Base-by-base conservation (phyloP, 2,329 filamentous ascomycete genomes). In the Elsinoe fawcettii region DNA sequence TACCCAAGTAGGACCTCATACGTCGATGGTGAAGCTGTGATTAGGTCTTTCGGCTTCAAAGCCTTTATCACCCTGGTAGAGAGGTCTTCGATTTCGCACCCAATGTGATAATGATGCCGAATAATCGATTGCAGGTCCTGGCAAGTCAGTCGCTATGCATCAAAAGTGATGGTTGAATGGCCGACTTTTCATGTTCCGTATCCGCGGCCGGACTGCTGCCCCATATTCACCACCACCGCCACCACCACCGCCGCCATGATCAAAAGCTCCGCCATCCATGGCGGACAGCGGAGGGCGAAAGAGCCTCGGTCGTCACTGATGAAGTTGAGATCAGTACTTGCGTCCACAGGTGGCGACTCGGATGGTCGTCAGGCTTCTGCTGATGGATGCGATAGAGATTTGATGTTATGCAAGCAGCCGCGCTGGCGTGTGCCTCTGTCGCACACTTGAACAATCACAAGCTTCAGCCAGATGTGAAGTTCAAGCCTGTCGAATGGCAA, bases 111-210 rank as follows among this genome's bases (percentile, higher is more conserved):
- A 82, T 8, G 90, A 93, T 22, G 91, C 86, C 66, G 90, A 87
- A 79, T 96, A 96, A 72, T 96, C 91, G 44, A 91, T 96, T 12
- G 95, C 89, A 44, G 90, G 87, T 62, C 90, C 90, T 95, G 61
- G 56, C 6, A 39, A n/a, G 32, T 53, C 32, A 53, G 30, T 16
- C 41, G 34, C 22, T 7, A 1, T 63, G 22, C 30, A 20, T 37
- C 16, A 8, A 23, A 5, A 4, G 11, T 4, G n/a, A 9, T 1
- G 5, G 47, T 46, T 23, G 18, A 14, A 22, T 16, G 11, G 41
- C 53, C 18, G 56, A 60, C 59, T 34, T 37, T 55, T 56, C 57
- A 62, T 18, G 57, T 57, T 57, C 2, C 59, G 55, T 12, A 55
- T 58, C 16, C 60, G 60, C 5, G 46, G 56, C 47, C 55, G 32